Conservation (phyloP, 169 alveolate species). For the Eimeria sp. region DNA sequence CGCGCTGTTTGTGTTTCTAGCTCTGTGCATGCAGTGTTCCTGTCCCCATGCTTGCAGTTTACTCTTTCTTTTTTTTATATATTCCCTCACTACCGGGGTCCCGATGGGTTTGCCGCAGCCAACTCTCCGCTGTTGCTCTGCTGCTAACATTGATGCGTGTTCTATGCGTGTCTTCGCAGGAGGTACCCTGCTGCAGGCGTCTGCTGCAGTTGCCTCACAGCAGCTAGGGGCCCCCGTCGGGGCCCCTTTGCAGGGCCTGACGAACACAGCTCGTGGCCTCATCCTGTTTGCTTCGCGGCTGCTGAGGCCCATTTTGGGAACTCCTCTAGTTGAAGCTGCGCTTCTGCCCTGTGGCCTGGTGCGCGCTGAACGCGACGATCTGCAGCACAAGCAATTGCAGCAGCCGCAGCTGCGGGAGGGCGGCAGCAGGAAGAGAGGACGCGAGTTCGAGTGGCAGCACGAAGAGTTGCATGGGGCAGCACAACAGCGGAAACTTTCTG, state of each 20-base stretch:
- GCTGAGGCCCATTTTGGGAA: conserved; percentile 32
- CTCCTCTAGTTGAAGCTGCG: conserved; percentile 39
- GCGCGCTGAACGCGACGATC: not conserved
- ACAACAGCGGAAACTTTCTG: not conserved
- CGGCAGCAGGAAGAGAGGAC: conserved; percentile 46
- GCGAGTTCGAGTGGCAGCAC: conserved; percentile 35
- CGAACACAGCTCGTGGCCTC: not conserved
- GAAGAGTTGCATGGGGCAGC: not conserved
- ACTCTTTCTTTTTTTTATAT: not conserved
- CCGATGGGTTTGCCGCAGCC: not conserved
- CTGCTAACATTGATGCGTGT: not conserved
- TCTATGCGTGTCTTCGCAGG: not conserved
- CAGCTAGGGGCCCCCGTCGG: not conserved
- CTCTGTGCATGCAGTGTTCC: not conserved
- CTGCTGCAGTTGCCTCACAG: not conserved
- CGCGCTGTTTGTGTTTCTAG: not conserved
- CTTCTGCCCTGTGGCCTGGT: conserved; percentile 41
- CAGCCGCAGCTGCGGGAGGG: not conserved
- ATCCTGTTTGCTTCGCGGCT: conserved; percentile 13
- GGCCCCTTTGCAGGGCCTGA: not conserved
- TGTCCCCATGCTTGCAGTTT: not conserved
- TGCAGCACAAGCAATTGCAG: not conserved
- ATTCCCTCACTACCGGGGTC: not conserved
- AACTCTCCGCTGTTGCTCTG: not conserved
- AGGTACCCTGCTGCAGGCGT: not conserved